phyloP scores from a whole-genome alignment of 192 early-diverging fungal genomes.

The Coemansia sp. region DNA sequence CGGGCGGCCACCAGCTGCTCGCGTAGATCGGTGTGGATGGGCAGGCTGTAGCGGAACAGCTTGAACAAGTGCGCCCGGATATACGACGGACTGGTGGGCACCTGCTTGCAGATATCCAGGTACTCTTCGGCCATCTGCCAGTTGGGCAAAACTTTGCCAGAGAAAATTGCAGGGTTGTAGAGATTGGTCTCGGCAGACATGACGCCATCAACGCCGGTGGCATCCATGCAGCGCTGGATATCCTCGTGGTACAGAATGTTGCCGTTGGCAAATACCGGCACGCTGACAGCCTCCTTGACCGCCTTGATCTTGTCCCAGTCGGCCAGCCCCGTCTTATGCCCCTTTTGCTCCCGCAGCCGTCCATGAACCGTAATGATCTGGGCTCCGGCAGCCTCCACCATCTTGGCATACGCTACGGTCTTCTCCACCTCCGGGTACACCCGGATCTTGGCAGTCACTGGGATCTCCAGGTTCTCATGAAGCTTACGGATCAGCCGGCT shows the following conservation, averaged over 20 bases:
- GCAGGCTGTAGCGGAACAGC: slow-evolving; percentile 74
- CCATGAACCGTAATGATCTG: slow-evolving; percentile 93
- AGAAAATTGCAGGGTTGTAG: slow-evolving; percentile 89
- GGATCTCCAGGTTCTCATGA: slow-evolving; percentile 77
- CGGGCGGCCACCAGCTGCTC: slow-evolving; percentile 62
- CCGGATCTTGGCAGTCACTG: slow-evolving; percentile 95
- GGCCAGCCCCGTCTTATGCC: slow-evolving; percentile 91
- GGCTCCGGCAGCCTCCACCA: slow-evolving; percentile 91
- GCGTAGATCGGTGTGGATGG: slow-evolving; percentile 77
- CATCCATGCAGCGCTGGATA: slow-evolving; percentile 72
- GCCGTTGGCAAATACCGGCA: slow-evolving; percentile 98
- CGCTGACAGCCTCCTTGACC: slow-evolving; percentile 77
- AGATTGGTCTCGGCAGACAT: slow-evolving; percentile 89
- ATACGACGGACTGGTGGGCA: slow-evolving; percentile 63
- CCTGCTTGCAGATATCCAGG: slow-evolving; percentile 71
- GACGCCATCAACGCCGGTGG: slow-evolving; percentile 89
- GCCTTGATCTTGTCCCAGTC: slow-evolving; percentile 91
- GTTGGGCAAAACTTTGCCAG: slow-evolving; percentile 58
- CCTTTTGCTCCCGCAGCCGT: slow-evolving; percentile 93
- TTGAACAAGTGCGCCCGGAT: slow-evolving; percentile 93
- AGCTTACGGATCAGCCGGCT: slow-evolving; percentile 64
- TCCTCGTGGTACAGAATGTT: slow-evolving; percentile 95
- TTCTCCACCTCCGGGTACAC: slow-evolving; percentile 86
- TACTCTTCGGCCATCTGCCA: slow-evolving; percentile 89
- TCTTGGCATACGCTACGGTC: slow-evolving; percentile 90